Base-by-base conservation (phyloP, 2,329 filamentous ascomycete genomes). In the Arthrobotrys iridis region DNA sequence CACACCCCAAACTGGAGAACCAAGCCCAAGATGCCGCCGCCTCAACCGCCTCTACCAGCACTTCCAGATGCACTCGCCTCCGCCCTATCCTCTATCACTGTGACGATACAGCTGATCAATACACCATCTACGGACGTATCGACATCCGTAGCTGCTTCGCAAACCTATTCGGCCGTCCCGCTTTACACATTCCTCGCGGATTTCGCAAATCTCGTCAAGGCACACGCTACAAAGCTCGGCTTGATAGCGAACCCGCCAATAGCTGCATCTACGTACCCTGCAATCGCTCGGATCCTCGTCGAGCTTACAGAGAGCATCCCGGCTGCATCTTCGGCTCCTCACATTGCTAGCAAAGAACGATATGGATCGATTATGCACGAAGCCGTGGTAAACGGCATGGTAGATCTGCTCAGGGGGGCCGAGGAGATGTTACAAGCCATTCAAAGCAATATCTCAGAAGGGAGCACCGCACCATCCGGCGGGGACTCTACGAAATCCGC, bases 381-480 rank as follows among this genome's bases (percentile, higher is more conserved):
- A 10, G 71, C 71, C 28, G 71, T 75, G 7, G 63, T 63, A 18
- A 68, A 58, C 7, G 71, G 71, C 11, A 45, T 68, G 15, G 48
- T 73, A 4, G 66, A 73, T 22, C 76, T 86, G 2, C 62, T 87
- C 63, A 75, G 74, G 5, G 81, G 82, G 72, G 84, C 83, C 64
- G 80, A 81, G 28, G 77, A 64, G 10, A 81, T 80, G 33, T 80
- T 83, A 3, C 76, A 79, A 1, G 78, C 46, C 13, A 59, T 75
- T 40, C 50, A 75, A 43, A 68, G 58, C 8, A 68, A 75, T 26
- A 68, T 68, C 22, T 46, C 62, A 4, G 41, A 48, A 3, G 41
- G 28, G 6, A 30, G 2, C 20, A 3, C 28, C 6, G 22, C 33
- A 0, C 35, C 55, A 20, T 22, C 62, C 4, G 41, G 55, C 22